Evolutionary conservation across 108 stramenopile genomes (phyloP), one percentile per base, ranked within the genome.

Genomic region (Thalassiosira profunda): DNA sequence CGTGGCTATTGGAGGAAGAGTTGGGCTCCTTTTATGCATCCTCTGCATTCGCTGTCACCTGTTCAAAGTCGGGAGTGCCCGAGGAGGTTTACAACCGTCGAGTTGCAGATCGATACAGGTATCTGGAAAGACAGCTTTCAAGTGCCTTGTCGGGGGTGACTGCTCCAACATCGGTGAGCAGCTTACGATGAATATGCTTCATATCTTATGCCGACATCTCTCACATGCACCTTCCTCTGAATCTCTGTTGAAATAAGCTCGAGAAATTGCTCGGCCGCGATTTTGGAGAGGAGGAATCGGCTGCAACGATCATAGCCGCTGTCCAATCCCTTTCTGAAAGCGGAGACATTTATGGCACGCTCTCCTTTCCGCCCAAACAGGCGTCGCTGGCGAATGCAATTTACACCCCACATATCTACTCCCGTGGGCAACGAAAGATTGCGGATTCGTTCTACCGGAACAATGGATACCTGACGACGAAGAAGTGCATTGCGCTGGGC

Each of bases 401-500:
- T 1, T 72, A 52, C 36, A 72, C 60, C 15, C 71, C 71, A 38
- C 24, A 59, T 38, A 44, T 72, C 8, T 72, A 62, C 18, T 49
- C 53, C 43, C n/a, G n/a, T 24, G 15, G 40, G 14, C 71, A 72
- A 53, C 33, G 71, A 35, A 54, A 54, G 33, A 17, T 37, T 35
- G 59, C 54, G 1, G 61, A 72, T 55, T 62, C 61, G 17, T 63
- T 55, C 38, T 72, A 54, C 34, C 37, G 37, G 26, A 40, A 60
- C 6, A 54, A 72, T 54, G 60, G 61, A 8, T 72, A 62, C 38
- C 35, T 72, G 21, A 72, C 60, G 1, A 61, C 62, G 28, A 72
- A 55, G 61, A 63, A 62, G 33, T 63, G 60, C 11, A 23, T 63
- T 55, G 49, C 45, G 14, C 33, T 53, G 4, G 71, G 71, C 12